Conservation (phyloP, 78 protist species). For the Ministeria vibrans region DNA sequence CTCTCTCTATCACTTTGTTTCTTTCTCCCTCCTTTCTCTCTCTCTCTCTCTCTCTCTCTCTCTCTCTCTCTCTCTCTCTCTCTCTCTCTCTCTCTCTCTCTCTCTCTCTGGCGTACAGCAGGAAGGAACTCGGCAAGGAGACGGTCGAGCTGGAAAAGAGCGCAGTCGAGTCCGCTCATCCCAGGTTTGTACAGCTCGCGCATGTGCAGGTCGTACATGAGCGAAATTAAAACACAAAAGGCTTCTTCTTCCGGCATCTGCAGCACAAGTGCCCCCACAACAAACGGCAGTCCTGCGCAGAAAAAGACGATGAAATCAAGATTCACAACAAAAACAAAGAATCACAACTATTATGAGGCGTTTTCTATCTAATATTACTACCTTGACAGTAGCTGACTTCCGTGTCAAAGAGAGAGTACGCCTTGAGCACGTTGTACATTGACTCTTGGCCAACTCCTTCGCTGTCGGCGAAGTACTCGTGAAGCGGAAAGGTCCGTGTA, state of each 20-base stretch:
- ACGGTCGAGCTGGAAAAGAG: too few species aligned
- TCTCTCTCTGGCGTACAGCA: too few species aligned
- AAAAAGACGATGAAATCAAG: too few species aligned
- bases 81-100: too few species aligned
- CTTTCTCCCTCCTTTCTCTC: too few species aligned
- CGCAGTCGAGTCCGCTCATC: background rate
- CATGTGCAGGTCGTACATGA: background rate
- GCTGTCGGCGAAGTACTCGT: background rate
- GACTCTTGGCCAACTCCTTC: background rate
- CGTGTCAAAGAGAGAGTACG: background rate
- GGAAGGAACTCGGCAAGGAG: too few species aligned
- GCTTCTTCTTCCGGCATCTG: conserved; percentile 50
- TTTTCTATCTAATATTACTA: too few species aligned
- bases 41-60: too few species aligned
- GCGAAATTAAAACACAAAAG: conserved; percentile 24
- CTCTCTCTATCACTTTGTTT: too few species aligned
- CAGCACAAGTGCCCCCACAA: conserved; percentile 43
- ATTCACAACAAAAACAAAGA: too few species aligned
- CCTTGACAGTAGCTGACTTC: conserved; percentile 56
- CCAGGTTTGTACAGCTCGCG: background rate
- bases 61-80: too few species aligned
- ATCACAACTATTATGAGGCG: too few species aligned
- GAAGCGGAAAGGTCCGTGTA: background rate
- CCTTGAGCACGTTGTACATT: background rate
- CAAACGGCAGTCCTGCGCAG: conserved; percentile 58